Evolutionary conservation across 176 grass and related monocot species (phyloP).

Genomic region (Oryza rufipogon): DNA sequence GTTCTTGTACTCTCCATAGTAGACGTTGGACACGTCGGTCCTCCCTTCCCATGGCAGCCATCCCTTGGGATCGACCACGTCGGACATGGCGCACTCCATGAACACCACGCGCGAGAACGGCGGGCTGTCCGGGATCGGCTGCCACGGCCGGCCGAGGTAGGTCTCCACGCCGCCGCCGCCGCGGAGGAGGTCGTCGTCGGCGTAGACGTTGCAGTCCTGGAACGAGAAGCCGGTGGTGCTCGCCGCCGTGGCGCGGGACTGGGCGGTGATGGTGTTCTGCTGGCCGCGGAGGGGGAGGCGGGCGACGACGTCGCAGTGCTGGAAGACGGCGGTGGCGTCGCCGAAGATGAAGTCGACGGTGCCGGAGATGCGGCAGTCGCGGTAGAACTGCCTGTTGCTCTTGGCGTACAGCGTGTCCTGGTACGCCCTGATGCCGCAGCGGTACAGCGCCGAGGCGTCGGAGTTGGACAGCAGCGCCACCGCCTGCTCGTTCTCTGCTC

Average conservation of each 20-base stretch:
- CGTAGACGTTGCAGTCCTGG: background rate
- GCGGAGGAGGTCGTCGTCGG: background rate
- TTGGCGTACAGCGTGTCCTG: slow-evolving; percentile 39
- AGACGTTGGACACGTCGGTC: background rate
- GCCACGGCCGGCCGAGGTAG: background rate
- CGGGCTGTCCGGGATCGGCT: background rate
- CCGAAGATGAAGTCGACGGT: too few relatives aligned
- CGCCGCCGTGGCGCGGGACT: background rate
- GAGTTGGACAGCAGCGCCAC: slow-evolving; percentile 31
- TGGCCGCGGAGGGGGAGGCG: too few relatives aligned
- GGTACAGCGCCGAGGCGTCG: slow-evolving; percentile 8
- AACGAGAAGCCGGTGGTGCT: background rate
- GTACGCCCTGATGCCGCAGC: slow-evolving; percentile 15
- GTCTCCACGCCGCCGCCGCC: background rate
- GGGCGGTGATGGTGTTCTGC: background rate
- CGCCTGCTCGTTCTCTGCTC: background rate
- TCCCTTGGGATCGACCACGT: background rate
- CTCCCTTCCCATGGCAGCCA: background rate
- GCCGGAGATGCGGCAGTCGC: too few relatives aligned
- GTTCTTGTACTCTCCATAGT: slow-evolving; percentile 10
- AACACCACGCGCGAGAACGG: background rate
- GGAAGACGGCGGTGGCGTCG: too few relatives aligned
- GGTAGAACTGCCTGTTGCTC: background rate
- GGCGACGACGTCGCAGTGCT: too few relatives aligned
- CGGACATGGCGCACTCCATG: background rate